These are phyloP conservation scores for Delphinella strobiligena DNA, from an alignment of 2,329 filamentous ascomycete species.

Conservation along the genomic window DNA sequence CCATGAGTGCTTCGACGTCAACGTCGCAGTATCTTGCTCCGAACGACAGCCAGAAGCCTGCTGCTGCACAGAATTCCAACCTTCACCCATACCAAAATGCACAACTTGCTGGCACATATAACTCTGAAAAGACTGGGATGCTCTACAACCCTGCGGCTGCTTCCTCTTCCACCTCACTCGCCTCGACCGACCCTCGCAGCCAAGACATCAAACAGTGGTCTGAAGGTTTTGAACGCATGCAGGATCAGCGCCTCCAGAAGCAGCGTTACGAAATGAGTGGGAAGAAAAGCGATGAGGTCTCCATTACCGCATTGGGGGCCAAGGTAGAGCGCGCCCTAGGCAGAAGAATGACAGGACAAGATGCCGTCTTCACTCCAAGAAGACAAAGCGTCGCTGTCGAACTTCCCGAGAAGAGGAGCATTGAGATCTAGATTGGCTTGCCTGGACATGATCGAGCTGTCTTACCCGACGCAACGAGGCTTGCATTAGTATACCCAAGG, in stretches of 20 bases:
- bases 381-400: slow-evolving; percentile 13
- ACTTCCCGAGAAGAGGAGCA: slow-evolving; percentile 7
- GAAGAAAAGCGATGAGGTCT: slow-evolving; percentile 70
- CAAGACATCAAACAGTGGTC: slow-evolving; percentile 65
- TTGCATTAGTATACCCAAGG: no score
- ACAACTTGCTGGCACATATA: slow-evolving; percentile 20
- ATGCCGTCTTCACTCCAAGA: slow-evolving; percentile 62
- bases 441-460: no score
- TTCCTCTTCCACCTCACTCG: slow-evolving; percentile 17
- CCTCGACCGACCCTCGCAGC: slow-evolving; percentile 36
- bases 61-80: neutral
- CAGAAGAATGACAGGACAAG: slow-evolving; percentile 76
- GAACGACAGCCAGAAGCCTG: neutral
- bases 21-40: slow-evolving; percentile 1
- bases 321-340: slow-evolving; percentile 83
- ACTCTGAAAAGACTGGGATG: slow-evolving; percentile 17
- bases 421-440: slow-evolving; percentile 5
- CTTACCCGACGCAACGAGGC: no score
- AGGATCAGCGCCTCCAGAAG: slow-evolving; percentile 72
- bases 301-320: slow-evolving; percentile 76
- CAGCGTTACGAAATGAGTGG: slow-evolving; percentile 71
- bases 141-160: slow-evolving; percentile 12
- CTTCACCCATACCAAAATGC: slow-evolving; percentile 10
- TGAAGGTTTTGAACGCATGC: slow-evolving; percentile 70
- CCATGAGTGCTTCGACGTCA: slow-evolving; percentile 19